These are phyloP conservation scores for Adansonia digitata DNA, from an alignment of 345 rosid genomes.

Conservation along the genomic window DNA sequence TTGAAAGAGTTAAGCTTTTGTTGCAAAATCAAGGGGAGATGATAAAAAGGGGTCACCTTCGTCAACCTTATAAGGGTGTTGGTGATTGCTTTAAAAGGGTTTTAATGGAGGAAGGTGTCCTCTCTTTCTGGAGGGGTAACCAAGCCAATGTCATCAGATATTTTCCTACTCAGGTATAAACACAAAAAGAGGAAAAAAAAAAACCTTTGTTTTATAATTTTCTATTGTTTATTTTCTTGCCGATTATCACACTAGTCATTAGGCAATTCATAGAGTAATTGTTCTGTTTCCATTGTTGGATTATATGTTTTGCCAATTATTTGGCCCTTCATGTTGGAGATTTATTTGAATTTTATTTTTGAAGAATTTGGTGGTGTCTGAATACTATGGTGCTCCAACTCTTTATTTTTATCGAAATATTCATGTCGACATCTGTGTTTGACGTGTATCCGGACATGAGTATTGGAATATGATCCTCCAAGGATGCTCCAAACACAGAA, in stretches of 20 bases:
- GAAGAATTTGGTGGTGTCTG: background rate
- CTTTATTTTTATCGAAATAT: no score
- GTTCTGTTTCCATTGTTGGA: background rate
- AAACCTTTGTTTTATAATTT: background rate
- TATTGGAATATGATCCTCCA: no score
- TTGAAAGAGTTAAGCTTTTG: constrained; percentile 91
- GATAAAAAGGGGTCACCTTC: constrained; percentile 70
- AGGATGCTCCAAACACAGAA: no score
- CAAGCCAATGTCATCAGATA: constrained; percentile 89
- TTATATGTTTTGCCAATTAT: background rate
- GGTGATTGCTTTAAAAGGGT: constrained; percentile 70
- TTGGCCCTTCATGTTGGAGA: background rate
- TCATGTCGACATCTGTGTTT: no score
- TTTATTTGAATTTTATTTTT: background rate
- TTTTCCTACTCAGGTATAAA: constrained; percentile 81
- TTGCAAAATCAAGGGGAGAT: constrained; percentile 93
- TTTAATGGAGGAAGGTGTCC: constrained; percentile 71
- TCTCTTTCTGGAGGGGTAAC: constrained; percentile 91
- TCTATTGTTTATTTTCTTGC: background rate
- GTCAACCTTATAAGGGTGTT: constrained; percentile 56
- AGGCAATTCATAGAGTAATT: background rate
- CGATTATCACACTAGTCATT: background rate
- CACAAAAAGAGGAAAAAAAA: background rate
- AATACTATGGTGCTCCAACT: no score
- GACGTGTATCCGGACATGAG: no score